A percentile compares a stretch with the other conserved stretches of the same genome.
These are phyloP conservation scores for Phyllosticta citribraziliensis DNA, from an alignment of 2,329 filamentous ascomycete genomes.

Conservation along the genomic window DNA sequence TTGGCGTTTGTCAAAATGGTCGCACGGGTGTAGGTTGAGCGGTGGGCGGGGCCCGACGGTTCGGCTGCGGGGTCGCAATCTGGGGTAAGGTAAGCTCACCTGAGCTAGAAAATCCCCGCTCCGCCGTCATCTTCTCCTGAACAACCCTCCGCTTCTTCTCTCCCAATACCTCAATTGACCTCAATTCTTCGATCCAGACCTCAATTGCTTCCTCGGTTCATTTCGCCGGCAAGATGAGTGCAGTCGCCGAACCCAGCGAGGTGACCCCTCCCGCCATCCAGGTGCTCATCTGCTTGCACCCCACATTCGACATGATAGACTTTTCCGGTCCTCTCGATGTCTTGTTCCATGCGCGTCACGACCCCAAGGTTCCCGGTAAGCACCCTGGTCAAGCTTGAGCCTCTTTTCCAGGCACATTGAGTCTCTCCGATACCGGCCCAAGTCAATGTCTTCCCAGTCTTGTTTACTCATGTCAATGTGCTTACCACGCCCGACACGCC, in stretches of 20 bases:
- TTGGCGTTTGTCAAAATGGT: not conserved
- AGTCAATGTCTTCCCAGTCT: not conserved
- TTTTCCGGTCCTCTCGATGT: constrained; percentile 50
- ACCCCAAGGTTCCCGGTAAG: constrained; percentile 42
- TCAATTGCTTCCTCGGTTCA: not conserved
- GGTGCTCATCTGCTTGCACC: constrained; percentile 50
- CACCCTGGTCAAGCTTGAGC: not conserved
- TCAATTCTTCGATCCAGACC: not conserved
- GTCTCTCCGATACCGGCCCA: not conserved
- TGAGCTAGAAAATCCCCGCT: not conserved
- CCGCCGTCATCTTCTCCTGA: not conserved
- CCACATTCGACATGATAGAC: constrained; percentile 48
- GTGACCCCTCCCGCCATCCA: constrained; percentile 38
- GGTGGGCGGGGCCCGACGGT: not conserved
- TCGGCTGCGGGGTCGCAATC: not conserved
- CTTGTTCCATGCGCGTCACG: constrained; percentile 44
- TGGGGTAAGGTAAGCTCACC: not conserved
- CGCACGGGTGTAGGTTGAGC: not conserved
- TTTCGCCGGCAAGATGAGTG: constrained; percentile 34
- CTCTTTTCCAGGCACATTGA: not conserved
- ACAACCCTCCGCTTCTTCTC: not conserved
- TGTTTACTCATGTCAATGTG: not conserved
- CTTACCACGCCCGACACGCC: not conserved
- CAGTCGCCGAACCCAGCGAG: constrained; percentile 30
- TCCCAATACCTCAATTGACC: not conserved